Evolutionary conservation across 305 asterid genomes (phyloP), one percentile per base, ranked within the genome.

Genomic region (Fraxinus xanthoxyloides): DNA sequence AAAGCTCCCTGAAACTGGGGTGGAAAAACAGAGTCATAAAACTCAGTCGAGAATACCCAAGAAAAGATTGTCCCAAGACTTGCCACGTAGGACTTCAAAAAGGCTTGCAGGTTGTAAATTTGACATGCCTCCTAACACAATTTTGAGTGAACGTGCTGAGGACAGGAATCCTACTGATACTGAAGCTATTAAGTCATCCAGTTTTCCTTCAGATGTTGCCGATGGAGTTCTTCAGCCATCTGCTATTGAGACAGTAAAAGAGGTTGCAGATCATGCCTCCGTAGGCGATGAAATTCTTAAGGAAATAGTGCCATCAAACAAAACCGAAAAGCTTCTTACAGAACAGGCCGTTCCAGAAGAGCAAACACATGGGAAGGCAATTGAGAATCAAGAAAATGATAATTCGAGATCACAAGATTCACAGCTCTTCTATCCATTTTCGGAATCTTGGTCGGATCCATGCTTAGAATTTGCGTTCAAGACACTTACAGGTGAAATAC

Each of bases 371-470:
- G 82, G 59, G 30, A 75, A 80, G 81, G 76, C 76, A 23, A 76
- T 51, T 34, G 88, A 80, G 82, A 80, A 67, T 72, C 90, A 67
- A 72, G 72, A 74, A 5, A 86, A 80, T 23, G 91, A 84, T 63
- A 78, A 56, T 78, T 79, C 81, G 76, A 81, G 77, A 46, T 65
- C 85, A 35, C 87, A 86, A 77, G 86, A 83, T 36, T 74, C 91
- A 0, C 85, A 36, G 79, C 78, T 82, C 69, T 85, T 83, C 81
- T 87, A 84, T 15, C 88, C 85, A 46, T 89, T 92, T 31, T 91
- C 88, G 77, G 96, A 88, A 48, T 86, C 93, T 12, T 89, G 94
- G 94, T 79, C 94, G 0, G 92, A 92, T 82, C 94, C 96, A 2
- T 88, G 92, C 79, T 59, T 90, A 56, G 93, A 93, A 19, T 93